phyloP scores from a whole-genome alignment of 2,329 filamentous ascomycete species.

The Laburnicola sp. region DNA sequence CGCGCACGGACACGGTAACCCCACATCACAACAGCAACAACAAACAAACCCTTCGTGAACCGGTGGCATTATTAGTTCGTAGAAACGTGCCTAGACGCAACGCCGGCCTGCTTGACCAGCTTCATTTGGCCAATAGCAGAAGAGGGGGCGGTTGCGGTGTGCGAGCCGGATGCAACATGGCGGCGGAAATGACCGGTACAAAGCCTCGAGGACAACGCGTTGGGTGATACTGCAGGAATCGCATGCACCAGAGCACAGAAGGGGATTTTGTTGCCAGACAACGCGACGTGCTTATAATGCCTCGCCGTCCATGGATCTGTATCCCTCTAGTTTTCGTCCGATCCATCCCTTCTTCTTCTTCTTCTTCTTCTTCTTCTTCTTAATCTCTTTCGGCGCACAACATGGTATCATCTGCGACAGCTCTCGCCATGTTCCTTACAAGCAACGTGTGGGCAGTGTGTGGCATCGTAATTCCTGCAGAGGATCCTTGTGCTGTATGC shows the following conservation, averaged over 20 bases:
- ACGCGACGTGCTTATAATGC: slow-evolving; percentile 6
- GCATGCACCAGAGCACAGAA: slow-evolving; percentile 20
- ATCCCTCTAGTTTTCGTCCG: slow-evolving; percentile 5
- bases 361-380: slow-evolving; percentile 3
- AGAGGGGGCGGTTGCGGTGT: too few relatives aligned
- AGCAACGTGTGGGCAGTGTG: slow-evolving; percentile 24
- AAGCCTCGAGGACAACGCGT: slow-evolving; percentile 10
- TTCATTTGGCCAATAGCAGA: too few relatives aligned
- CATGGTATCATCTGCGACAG: neutral
- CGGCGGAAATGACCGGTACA: too few relatives aligned
- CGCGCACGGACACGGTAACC: too few relatives aligned
- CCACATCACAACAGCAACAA: too few relatives aligned
- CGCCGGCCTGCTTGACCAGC: too few relatives aligned
- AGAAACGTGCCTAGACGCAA: too few relatives aligned
- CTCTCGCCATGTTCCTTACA: slow-evolving; percentile 14
- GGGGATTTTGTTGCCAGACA: slow-evolving; percentile 16
- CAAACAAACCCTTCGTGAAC: too few relatives aligned
- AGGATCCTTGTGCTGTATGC: slow-evolving; percentile 14
- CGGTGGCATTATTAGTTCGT: too few relatives aligned
- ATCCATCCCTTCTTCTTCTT: neutral
- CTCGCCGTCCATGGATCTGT: slow-evolving; percentile 9
- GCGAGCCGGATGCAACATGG: too few relatives aligned
- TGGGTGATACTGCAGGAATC: slow-evolving; percentile 25
- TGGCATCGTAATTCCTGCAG: slow-evolving; percentile 11
- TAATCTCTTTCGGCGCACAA: too few relatives aligned